Conservation (phyloP, 192 early-diverging fungal species). For the Anaeromyces robustus region DNA sequence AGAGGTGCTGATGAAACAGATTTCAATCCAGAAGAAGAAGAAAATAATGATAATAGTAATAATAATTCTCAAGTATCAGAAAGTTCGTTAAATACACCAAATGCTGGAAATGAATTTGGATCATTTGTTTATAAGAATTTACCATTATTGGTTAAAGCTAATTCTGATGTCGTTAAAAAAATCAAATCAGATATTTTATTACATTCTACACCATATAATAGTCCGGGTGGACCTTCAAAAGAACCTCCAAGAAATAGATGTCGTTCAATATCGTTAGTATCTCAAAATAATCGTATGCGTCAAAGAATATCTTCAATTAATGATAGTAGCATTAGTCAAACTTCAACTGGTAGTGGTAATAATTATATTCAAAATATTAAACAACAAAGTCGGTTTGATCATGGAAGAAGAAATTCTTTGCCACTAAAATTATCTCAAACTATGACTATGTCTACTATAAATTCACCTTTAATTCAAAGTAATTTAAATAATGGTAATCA, state of each 20-base stretch:
- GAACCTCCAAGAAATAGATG: neutral
- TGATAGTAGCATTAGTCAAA: neutral
- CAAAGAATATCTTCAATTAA: neutral
- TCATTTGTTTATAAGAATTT: constrained; percentile 86
- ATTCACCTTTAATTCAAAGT: neutral
- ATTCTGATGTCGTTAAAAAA: constrained; percentile 68
- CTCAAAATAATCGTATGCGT: neutral
- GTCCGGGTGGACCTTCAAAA: neutral
- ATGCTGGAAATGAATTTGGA: constrained; percentile 56
- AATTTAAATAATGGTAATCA: neutral
- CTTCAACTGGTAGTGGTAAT: neutral
- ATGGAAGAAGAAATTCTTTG: neutral
- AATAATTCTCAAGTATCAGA: neutral
- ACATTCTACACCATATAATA: neutral
- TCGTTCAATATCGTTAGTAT: neutral
- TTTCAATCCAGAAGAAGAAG: constrained; percentile 11
- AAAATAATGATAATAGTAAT: neutral
- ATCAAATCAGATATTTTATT: constrained; percentile 42
- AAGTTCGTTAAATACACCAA: constrained; percentile 10
- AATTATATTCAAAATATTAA: neutral
- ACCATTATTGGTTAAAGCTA: constrained; percentile 73
- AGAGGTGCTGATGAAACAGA: constrained; percentile 41
- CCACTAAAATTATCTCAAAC: neutral
- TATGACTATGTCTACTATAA: neutral
- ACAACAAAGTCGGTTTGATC: neutral